phyloP scores from a whole-genome alignment of 352 stramenopile species.

The Blastocystis sp. region DNA sequence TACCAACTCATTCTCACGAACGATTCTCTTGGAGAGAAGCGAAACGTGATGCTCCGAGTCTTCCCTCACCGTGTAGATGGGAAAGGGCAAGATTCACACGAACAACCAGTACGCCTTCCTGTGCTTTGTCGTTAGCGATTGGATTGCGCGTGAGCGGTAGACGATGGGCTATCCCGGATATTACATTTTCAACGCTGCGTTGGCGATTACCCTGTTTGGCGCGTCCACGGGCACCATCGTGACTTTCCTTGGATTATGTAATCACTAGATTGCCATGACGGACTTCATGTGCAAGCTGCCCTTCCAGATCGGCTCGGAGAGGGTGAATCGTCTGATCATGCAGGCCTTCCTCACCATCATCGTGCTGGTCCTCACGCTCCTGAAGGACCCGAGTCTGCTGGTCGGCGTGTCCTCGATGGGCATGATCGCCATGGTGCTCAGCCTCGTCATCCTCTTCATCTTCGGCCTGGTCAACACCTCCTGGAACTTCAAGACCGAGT shows the following conservation, averaged over 20 bases:
- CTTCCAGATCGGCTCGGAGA: background rate
- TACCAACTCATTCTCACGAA: conserved; percentile 36
- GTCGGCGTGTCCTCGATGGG: conserved; percentile 57
- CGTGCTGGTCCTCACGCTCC: conserved; percentile 8
- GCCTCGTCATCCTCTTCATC: conserved; percentile 44
- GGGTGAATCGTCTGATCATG: conserved; percentile 4
- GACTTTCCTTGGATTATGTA: background rate
- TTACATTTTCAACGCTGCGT: conserved; percentile 47
- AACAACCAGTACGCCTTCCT: conserved; percentile 63
- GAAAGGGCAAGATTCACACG: conserved; percentile 22
- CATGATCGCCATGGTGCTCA: conserved; percentile 36
- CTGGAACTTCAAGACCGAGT: conserved; percentile 38
- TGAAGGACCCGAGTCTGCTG: conserved; percentile 51
- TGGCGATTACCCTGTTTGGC: conserved; percentile 35
- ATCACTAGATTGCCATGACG: conserved; percentile 44
- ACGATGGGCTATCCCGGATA: conserved; percentile 38
- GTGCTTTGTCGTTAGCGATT: conserved; percentile 24
- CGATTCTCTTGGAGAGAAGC: background rate
- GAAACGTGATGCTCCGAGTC: background rate
- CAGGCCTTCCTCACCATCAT: conserved; percentile 29
- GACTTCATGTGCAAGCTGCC: conserved; percentile 59
- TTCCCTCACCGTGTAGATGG: background rate
- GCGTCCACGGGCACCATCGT: conserved; percentile 59
- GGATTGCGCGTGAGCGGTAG: background rate
- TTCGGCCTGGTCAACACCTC: conserved; percentile 7